Conservation (phyloP, 2,329 filamentous ascomycete species). For the Phaeosphaeriaceae sp. region DNA sequence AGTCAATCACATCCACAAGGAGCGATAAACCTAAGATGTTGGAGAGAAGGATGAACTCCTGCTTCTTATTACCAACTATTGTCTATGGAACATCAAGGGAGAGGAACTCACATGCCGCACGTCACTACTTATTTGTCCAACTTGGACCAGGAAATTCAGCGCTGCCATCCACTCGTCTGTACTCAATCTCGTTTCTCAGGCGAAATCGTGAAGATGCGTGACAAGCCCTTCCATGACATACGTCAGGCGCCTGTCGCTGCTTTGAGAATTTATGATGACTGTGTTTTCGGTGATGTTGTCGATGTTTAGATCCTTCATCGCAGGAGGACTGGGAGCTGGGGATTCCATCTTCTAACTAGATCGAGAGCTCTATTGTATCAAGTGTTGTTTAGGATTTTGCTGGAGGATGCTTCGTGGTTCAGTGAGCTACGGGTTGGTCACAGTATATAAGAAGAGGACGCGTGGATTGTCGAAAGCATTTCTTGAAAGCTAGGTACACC, state of each 20-base stretch:
- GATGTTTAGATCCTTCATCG: slow-evolving; percentile 73
- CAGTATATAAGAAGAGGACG: no score
- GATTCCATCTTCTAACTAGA: no score
- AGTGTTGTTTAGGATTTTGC: no score
- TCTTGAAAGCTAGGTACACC: no score
- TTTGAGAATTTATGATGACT: slow-evolving; percentile 74
- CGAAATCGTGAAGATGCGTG: slow-evolving; percentile 80
- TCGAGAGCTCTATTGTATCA: no score
- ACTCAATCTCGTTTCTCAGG: slow-evolving; percentile 77
- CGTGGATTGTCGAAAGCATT: no score
- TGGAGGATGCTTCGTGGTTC: no score
- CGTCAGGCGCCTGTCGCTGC: slow-evolving; percentile 67
- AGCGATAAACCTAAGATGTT: slow-evolving; percentile 80
- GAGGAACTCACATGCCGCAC: slow-evolving; percentile 68
- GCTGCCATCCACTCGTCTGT: slow-evolving; percentile 80
- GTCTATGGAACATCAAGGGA: neutral
- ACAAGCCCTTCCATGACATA: slow-evolving; percentile 77
- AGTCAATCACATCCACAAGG: slow-evolving; percentile 81
- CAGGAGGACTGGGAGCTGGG: no score
- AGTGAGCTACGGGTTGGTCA: no score
- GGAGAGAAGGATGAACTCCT: slow-evolving; percentile 82
- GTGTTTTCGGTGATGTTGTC: slow-evolving; percentile 83
- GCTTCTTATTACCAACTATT: neutral
- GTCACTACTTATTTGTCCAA: slow-evolving; percentile 75
- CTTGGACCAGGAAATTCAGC: slow-evolving; percentile 72